Evolutionary conservation across 306 rosid genomes (phyloP).

Genomic region (Casuarina equisetifolia): DNA sequence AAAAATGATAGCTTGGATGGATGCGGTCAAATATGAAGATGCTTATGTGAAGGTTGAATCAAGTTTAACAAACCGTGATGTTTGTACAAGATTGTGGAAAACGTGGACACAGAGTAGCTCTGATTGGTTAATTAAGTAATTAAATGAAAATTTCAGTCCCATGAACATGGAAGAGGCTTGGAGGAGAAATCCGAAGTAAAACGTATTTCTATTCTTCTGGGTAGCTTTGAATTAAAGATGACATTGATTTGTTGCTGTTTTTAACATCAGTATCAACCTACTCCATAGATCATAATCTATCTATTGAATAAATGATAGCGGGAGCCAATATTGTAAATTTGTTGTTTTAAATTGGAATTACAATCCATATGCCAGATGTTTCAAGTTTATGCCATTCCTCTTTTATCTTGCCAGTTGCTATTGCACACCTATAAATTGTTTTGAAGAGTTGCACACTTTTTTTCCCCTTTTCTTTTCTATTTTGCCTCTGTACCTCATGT

Average conservation of each 20-base stretch:
- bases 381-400: background rate
- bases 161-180: constrained; percentile 18
- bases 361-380: background rate
- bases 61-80: background rate
- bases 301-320: background rate
- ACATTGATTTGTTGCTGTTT: background rate
- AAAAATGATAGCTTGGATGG: background rate
- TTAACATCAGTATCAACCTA: background rate
- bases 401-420: background rate
- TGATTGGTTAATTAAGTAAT: constrained; percentile 21
- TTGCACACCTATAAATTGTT: background rate
- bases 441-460: background rate
- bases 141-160: constrained; percentile 10
- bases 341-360: background rate
- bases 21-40: background rate
- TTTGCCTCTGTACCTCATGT: background rate
- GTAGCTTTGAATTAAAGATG: background rate
- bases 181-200: background rate
- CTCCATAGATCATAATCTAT: background rate
- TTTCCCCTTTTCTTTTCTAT: background rate
- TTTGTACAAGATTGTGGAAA: background rate
- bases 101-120: constrained; percentile 7
- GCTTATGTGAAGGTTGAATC: background rate
- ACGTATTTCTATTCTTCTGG: constrained; percentile 11
- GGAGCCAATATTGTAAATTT: background rate